These are phyloP conservation scores for Orbilia brochopaga DNA, from an alignment of 2,329 filamentous ascomycete species.

Conservation along the genomic window DNA sequence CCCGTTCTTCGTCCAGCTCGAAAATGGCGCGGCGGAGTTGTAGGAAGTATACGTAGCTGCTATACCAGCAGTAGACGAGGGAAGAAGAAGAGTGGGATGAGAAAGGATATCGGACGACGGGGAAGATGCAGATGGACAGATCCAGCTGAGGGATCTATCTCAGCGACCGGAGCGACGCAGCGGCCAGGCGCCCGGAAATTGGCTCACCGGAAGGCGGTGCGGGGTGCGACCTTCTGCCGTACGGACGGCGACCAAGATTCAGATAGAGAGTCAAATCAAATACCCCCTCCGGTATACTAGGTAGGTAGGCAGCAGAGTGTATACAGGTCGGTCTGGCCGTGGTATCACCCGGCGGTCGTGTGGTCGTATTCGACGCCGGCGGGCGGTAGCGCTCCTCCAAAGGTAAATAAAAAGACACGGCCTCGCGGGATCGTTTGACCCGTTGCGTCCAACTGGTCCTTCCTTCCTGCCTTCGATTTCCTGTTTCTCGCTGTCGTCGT, in stretches of 20 bases:
- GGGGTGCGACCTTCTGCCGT: constrained; percentile 23
- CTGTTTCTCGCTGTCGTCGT: constrained; percentile 16
- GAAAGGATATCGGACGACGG: no score
- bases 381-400: neutral
- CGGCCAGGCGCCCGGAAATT: constrained; percentile 27
- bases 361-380: no score
- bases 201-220: constrained; percentile 43
- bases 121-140: no score
- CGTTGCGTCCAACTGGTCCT: constrained; percentile 20
- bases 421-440: constrained; percentile 43
- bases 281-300: no score
- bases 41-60: no score
- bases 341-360: no score
- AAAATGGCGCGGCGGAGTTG: no score
- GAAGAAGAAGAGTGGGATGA: constrained; percentile 11
- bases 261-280: no score
- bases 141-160: neutral
- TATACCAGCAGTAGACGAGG: no score
- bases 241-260: constrained; percentile 34
- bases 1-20: no score
- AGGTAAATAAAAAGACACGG: constrained; percentile 14
- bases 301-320: no score
- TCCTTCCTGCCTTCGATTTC: constrained; percentile 20
- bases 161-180: constrained; percentile 17
- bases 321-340: no score